Evolutionary conservation across 2,329 filamentous ascomycete species (phyloP), one percentile per base, ranked within the genome.

Genomic region (Cordyceps cateniannulata): DNA sequence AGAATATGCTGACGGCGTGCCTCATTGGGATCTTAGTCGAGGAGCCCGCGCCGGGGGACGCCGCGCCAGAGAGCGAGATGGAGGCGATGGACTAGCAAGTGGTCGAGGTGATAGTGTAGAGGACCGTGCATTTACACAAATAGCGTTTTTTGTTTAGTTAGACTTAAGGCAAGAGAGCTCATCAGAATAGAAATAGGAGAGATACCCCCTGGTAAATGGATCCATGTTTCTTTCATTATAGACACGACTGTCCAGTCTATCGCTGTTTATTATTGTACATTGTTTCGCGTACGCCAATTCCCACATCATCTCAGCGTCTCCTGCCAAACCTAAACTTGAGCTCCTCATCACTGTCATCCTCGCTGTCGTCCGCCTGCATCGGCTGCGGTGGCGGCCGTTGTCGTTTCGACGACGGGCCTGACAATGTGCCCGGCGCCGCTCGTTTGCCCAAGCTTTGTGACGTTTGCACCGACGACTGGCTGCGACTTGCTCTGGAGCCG

Each of bases 1-100:
- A 89, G 74, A 84, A 83, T 3, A 89, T 89, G 86, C 70, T 89
- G 62, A 75, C 80, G 29, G 80, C 80, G 5, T 89, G 85, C 68
- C 71, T 89, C 62, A 75, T 89, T 18, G 86, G 86, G 1, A 75
- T 89, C 55, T 72, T 85, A 59, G 85, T 89, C 6, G 81, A 82
- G 0, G 86, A 89, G 68, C 69, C 70, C 0, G 70, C 70, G 76
- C 77, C 51, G 78, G 81, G 70, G 73, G 67, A 42, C 69, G 45
- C 29, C 12, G 75, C 56, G 1, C 72, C 69, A 7, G 68, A 69
- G 49, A 76, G 71, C 20, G 71, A 72, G 27, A 83, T 86, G 81
- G 84, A 86, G 40, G 76, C 81, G 66, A 85, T 87, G 84, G 85
- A 88, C 67, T 85, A 7, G 72, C 68, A 62, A 8, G 29, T 3